Evolutionary conservation across 768 basidiomycete genomes (phyloP).

Genomic region (Rhodotorula paludigena): DNA sequence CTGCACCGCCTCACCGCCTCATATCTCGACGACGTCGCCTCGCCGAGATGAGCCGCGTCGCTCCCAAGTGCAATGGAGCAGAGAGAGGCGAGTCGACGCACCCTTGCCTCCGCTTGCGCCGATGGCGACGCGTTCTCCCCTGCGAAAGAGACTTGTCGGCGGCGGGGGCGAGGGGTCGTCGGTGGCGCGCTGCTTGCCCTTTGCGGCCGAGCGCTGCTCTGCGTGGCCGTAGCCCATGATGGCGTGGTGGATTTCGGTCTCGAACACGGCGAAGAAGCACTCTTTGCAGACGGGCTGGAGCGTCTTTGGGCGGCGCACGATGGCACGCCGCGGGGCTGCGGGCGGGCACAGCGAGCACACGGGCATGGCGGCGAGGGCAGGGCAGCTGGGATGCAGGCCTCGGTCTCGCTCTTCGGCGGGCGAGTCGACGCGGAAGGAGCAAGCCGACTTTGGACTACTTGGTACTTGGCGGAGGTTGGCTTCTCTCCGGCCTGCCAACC

Average conservation of each 20-base stretch:
- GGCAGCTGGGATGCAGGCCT: background rate
- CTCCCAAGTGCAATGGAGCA: background rate
- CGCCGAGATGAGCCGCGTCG: too few relatives aligned
- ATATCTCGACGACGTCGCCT: too few relatives aligned
- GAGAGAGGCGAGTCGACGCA: slow-evolving; percentile 49
- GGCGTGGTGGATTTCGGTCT: slow-evolving; percentile 96
- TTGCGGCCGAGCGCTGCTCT: slow-evolving; percentile 2
- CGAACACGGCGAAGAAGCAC: slow-evolving; percentile 95
- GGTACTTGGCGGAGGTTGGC: too few relatives aligned
- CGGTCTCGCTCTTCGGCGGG: background rate
- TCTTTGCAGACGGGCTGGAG: slow-evolving; percentile 94
- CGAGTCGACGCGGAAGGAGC: too few relatives aligned
- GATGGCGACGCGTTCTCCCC: slow-evolving; percentile 89
- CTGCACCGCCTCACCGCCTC: background rate
- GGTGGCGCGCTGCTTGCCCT: background rate
- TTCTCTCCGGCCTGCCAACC: too few relatives aligned
- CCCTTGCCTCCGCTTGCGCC: slow-evolving; percentile 99
- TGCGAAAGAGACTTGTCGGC: slow-evolving; percentile 60
- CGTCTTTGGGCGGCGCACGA: slow-evolving; percentile 91
- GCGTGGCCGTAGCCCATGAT: slow-evolving; percentile 58
- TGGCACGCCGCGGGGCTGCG: slow-evolving; percentile 69
- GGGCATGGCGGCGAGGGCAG: slow-evolving; percentile 58
- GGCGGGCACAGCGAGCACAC: slow-evolving; percentile 68
- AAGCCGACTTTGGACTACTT: too few relatives aligned
- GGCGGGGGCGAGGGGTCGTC: background rate